Evolutionary conservation across 768 basidiomycete genomes (phyloP).

Genomic region (Pulveroboletus sp.): DNA sequence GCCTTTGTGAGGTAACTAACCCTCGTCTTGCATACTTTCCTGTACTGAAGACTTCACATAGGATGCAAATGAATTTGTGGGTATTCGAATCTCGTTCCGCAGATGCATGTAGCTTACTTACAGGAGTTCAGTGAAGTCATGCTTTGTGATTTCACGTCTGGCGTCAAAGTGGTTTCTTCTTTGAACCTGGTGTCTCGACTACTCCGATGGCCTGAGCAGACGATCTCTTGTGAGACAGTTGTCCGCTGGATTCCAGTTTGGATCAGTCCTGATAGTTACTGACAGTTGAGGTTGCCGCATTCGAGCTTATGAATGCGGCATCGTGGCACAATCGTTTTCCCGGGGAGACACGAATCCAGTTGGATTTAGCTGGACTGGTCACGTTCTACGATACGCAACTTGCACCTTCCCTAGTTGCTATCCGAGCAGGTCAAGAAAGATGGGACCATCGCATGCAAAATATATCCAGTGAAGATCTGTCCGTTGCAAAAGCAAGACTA

Average conservation of each 20-base stretch:
- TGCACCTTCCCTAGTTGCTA: constrained; percentile 14
- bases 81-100: constrained; percentile 9
- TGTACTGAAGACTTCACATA: constrained; percentile 17
- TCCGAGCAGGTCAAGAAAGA: constrained; percentile 13
- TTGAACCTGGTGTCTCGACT: constrained; percentile 27
- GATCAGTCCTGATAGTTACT: neutral
- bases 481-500: constrained; percentile 1
- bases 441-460: constrained; percentile 17
- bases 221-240: neutral
- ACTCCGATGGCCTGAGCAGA: neutral
- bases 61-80: constrained; percentile 43
- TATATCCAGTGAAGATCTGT: constrained; percentile 12
- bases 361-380: constrained; percentile 15
- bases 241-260: neutral
- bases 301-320: constrained; percentile 17
- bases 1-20: constrained; percentile 30
- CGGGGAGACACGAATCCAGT: constrained; percentile 23
- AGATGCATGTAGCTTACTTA: neutral
- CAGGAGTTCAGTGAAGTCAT: constrained; percentile 38
- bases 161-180: constrained; percentile 30
- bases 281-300: neutral
- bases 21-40: constrained; percentile 18
- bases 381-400: constrained; percentile 27
- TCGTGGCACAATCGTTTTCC: constrained; percentile 25
- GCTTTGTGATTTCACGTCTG: constrained; percentile 34